Evolutionary conservation across 331 rosid species (phyloP).

Genomic region (Acacia concinna): DNA sequence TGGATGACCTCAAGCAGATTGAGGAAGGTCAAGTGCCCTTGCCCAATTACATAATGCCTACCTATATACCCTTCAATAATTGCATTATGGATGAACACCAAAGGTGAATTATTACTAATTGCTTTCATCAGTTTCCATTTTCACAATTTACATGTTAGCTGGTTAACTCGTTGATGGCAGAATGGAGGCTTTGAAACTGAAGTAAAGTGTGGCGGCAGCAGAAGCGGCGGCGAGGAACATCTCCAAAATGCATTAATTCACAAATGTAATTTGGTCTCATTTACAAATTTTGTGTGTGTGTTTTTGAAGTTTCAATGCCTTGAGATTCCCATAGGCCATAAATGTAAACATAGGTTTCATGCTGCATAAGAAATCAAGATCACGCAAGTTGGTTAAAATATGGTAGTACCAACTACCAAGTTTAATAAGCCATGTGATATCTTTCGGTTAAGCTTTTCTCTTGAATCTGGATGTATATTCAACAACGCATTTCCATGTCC

Average conservation of each 20-base stretch:
- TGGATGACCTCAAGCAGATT: neutral
- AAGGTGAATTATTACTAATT: slow-evolving; percentile 35
- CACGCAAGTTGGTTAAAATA: neutral
- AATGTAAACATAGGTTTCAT: neutral
- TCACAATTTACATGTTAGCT: neutral
- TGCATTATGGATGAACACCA: slow-evolving; percentile 54
- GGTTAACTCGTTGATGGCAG: slow-evolving; percentile 42
- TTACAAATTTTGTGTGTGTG: neutral
- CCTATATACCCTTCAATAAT: slow-evolving; percentile 34
- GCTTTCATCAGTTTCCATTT: neutral
- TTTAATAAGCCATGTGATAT: neutral
- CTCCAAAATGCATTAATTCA: neutral
- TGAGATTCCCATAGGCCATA: neutral
- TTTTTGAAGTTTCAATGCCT: neutral
- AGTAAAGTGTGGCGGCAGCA: slow-evolving; percentile 37
- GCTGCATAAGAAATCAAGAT: neutral
- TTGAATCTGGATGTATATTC: neutral
- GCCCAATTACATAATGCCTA: neutral
- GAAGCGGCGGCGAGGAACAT: neutral
- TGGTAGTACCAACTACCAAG: neutral
- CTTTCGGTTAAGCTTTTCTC: neutral
- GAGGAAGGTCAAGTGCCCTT: slow-evolving; percentile 1
- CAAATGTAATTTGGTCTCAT: neutral
- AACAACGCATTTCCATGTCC: neutral
- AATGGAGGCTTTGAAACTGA: slow-evolving; percentile 49